phyloP scores from a whole-genome alignment of 768 basidiomycete species.

The Boletellus ananiceps region DNA sequence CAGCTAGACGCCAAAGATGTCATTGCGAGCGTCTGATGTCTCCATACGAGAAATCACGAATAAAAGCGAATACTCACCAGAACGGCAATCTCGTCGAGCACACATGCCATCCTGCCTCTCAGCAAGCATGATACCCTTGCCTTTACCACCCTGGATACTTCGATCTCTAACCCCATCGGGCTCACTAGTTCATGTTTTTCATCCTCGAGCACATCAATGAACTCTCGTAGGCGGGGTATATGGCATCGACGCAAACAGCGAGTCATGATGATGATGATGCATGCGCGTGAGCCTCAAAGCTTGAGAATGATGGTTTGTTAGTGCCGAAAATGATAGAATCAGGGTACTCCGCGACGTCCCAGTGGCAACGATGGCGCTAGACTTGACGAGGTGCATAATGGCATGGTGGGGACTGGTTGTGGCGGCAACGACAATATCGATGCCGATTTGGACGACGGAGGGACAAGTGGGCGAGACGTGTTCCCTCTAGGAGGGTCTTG shows the following conservation, averaged over 20 bases:
- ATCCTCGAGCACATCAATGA: conserved; percentile 46
- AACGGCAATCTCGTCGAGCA: conserved; percentile 60
- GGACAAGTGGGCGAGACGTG: conserved; percentile 5
- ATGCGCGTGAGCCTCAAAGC: no score
- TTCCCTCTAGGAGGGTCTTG: conserved; percentile 18
- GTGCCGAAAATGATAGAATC: conserved; percentile 6
- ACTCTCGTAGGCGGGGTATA: conserved; percentile 52
- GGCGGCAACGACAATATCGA: background rate
- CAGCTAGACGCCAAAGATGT: conserved; percentile 78
- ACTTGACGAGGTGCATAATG: conserved; percentile 45
- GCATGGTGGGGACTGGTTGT: conserved; percentile 32
- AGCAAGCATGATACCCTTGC: conserved; percentile 44
- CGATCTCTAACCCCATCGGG: conserved; percentile 41
- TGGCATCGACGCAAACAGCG: conserved; percentile 46
- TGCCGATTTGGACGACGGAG: background rate
- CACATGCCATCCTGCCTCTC: no score
- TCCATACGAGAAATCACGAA: no score
- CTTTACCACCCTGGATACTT: conserved; percentile 27
- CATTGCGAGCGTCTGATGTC: conserved; percentile 49
- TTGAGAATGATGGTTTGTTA: no score
- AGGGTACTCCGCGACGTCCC: conserved; percentile 12
- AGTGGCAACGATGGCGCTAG: conserved; percentile 47
- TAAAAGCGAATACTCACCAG: conserved; percentile 39
- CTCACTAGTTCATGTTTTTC: conserved; percentile 33
- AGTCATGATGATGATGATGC: no score